A percentile compares a stretch with the other conserved stretches of the same genome.
Evolutionary conservation across 495 filamentous ascomycete genomes (phyloP).

Genomic region (Aspergillus affinis): DNA sequence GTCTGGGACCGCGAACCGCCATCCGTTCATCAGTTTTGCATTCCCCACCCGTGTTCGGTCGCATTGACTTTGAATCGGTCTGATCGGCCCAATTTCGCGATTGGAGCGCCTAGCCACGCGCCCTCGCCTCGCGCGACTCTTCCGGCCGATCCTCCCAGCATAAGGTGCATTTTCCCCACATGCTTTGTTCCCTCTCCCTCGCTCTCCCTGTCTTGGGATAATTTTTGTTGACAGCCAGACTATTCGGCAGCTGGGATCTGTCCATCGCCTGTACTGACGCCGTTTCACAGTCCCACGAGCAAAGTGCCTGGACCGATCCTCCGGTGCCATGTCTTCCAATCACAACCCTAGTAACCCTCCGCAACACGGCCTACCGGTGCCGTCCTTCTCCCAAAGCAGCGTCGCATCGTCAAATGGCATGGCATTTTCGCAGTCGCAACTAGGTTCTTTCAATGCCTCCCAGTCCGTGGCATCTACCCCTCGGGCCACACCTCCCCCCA

Average conservation of each 20-base stretch:
- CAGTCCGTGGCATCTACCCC: slow-evolving; percentile 56
- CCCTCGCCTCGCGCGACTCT: slow-evolving; percentile 34
- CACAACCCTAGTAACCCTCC: slow-evolving; percentile 28
- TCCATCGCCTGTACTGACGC: not conserved
- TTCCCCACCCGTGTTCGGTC: not conserved
- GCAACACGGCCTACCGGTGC: slow-evolving; percentile 40
- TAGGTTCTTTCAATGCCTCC: slow-evolving; percentile 52
- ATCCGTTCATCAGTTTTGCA: not conserved
- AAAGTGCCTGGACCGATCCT: slow-evolving; percentile 16
- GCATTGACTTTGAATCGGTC: not conserved
- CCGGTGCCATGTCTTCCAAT: slow-evolving; percentile 41
- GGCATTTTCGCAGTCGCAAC: slow-evolving; percentile 42
- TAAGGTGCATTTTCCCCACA: slow-evolving; percentile 31
- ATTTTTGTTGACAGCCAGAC: slow-evolving; percentile 10
- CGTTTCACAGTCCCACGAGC: slow-evolving; percentile 9
- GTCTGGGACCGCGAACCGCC: not conserved
- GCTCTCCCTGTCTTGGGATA: slow-evolving; percentile 20
- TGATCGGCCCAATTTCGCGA: slow-evolving; percentile 18
- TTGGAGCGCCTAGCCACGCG: slow-evolving; percentile 36
- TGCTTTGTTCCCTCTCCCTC: slow-evolving; percentile 10
- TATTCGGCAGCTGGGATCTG: not conserved
- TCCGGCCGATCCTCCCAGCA: slow-evolving; percentile 21
- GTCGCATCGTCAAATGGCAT: slow-evolving; percentile 43
- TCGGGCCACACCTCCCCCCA: slow-evolving; percentile 52
- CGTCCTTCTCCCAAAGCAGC: slow-evolving; percentile 45